These are phyloP conservation scores for Echinosophora koreensis DNA, from an alignment of 306 rosid species.

Conservation along the genomic window DNA sequence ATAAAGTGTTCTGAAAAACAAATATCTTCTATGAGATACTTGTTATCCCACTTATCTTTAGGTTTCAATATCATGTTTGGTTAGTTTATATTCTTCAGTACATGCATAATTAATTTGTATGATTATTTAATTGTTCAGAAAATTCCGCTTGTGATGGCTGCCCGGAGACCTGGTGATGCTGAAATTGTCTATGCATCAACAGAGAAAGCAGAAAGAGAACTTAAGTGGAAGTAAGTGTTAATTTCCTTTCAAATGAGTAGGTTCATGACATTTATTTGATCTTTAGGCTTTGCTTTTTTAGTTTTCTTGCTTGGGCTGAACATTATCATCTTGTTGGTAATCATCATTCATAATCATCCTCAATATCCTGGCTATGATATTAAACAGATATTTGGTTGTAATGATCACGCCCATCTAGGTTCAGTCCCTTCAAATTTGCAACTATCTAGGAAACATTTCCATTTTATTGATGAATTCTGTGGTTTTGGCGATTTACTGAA, in stretches of 20 bases:
- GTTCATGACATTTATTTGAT: slow-evolving; percentile 6
- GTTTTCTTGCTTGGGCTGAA: slow-evolving; percentile 11
- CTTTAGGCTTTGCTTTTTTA: slow-evolving; percentile 17
- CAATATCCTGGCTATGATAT: not conserved
- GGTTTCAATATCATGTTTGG: slow-evolving; percentile 5
- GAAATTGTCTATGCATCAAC: slow-evolving; percentile 94
- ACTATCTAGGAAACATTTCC: not conserved
- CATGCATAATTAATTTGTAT: not conserved
- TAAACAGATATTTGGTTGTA: not conserved
- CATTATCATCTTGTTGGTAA: not conserved
- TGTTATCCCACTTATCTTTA: not conserved
- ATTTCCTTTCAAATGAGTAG: slow-evolving; percentile 17
- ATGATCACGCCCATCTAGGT: not conserved
- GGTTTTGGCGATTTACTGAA: not conserved
- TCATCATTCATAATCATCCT: not conserved
- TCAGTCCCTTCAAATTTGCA: slow-evolving; percentile 15
- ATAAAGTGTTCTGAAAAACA: not conserved
- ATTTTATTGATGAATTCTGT: not conserved
- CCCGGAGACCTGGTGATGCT: slow-evolving; percentile 92
- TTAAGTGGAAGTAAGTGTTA: slow-evolving; percentile 91
- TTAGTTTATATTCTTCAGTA: slow-evolving; percentile 12
- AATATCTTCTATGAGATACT: not conserved
- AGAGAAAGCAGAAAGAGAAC: slow-evolving; percentile 83
- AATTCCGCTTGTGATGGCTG: slow-evolving; percentile 83
- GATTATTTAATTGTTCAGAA: slow-evolving; percentile 58